These are phyloP conservation scores for Microstroma glucosiphilum DNA, from an alignment of 1,284 basidiomycete genomes.

Conservation along the genomic window DNA sequence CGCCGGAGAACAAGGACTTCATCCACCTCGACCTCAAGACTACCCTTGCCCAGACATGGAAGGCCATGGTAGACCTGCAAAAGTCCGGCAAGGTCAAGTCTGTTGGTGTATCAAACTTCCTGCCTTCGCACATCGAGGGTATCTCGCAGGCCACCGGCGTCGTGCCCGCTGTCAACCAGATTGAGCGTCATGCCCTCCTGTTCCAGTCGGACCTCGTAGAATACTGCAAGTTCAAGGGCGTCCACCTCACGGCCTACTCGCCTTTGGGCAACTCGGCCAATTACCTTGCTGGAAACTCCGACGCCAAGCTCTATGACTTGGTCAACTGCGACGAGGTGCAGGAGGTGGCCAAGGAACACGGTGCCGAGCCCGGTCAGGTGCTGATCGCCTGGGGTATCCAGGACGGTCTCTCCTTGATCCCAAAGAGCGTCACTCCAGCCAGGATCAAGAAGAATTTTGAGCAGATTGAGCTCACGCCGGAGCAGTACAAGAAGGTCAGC, in stretches of 20 bases:
- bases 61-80: slow-evolving; percentile 64
- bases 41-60: slow-evolving; percentile 71
- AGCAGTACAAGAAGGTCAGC: slow-evolving; percentile 45
- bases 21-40: slow-evolving; percentile 61
- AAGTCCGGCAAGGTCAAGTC: slow-evolving; percentile 49
- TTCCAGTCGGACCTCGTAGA: slow-evolving; percentile 45
- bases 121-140: slow-evolving; percentile 61
- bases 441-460: slow-evolving; percentile 51
- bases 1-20: slow-evolving; percentile 53
- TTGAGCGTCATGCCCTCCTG: slow-evolving; percentile 69
- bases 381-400: slow-evolving; percentile 52
- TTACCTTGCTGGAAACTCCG: slow-evolving; percentile 4
- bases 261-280: slow-evolving; percentile 49
- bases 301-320: slow-evolving; percentile 18
- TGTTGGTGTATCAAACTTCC: slow-evolving; percentile 74
- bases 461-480: slow-evolving; percentile 44
- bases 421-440: slow-evolving; percentile 50
- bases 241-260: slow-evolving; percentile 51
- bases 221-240: slow-evolving; percentile 31
- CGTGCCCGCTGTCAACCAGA: slow-evolving; percentile 71
- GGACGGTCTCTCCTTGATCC: slow-evolving; percentile 49
- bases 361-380: slow-evolving; percentile 48
- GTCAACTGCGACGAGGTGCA: slow-evolving; percentile 46
- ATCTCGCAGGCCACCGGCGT: slow-evolving; percentile 70
- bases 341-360: slow-evolving; percentile 49